phyloP scores from a whole-genome alignment of 75 land plant species.

The Picea sitchensis region DNA sequence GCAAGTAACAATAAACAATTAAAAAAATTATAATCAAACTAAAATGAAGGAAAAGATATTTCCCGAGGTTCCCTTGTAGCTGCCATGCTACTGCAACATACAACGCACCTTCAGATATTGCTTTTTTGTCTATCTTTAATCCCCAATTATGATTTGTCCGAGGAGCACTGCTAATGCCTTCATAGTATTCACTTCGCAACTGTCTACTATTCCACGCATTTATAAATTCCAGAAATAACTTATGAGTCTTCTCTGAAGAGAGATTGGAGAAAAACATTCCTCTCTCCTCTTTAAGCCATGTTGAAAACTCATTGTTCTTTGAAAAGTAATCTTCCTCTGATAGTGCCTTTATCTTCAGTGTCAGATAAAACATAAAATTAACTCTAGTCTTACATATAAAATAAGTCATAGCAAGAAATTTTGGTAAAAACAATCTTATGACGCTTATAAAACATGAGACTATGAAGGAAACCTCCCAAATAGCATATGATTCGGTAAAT shows the following conservation, averaged over 20 bases:
- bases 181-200: slow-evolving; percentile 61
- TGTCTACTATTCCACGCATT: slow-evolving; percentile 73
- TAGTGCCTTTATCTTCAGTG: slow-evolving; percentile 46
- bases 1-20: background rate
- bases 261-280: slow-evolving; percentile 75
- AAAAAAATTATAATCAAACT: too few relatives aligned
- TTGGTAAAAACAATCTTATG: background rate
- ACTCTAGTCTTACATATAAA: background rate
- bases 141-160: slow-evolving; percentile 88
- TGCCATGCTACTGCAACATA: background rate
- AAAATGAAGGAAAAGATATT: background rate
- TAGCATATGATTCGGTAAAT: background rate
- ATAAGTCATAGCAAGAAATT: background rate
- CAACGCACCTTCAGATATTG: slow-evolving; percentile 4
- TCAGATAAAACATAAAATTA: slow-evolving; percentile 1
- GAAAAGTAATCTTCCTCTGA: slow-evolving; percentile 80
- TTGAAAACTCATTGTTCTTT: slow-evolving; percentile 93
- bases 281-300: slow-evolving; percentile 83
- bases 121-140: slow-evolving; percentile 27
- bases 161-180: slow-evolving; percentile 68
- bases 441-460: background rate
- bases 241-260: slow-evolving; percentile 71
- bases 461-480: background rate
- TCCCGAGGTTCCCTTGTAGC: too few relatives aligned
- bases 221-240: slow-evolving; percentile 69